A percentile compares a stretch with the other conserved stretches of the same genome.
phyloP scores from a whole-genome alignment of 768 basidiomycete species.

The Tricholomella constricta region DNA sequence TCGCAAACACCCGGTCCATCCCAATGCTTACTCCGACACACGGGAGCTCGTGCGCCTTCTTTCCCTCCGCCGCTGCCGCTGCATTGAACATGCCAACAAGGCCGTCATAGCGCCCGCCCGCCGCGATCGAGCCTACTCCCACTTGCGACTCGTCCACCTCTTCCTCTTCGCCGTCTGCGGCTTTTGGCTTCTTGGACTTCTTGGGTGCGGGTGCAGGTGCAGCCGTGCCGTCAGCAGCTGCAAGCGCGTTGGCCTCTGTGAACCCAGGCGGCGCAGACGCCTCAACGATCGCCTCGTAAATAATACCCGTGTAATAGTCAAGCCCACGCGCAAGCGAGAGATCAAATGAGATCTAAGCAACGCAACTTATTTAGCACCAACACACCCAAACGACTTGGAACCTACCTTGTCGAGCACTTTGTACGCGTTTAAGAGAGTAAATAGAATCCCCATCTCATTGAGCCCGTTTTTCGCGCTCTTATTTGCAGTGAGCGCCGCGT shows the following conservation, averaged over 20 bases:
- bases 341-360: slow-evolving; percentile 87
- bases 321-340: slow-evolving; percentile 96
- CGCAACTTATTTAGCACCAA: no score
- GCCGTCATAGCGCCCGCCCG: slow-evolving; percentile 94
- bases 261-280: slow-evolving; percentile 92
- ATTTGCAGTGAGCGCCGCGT: slow-evolving; percentile 68
- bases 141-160: slow-evolving; percentile 88
- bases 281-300: slow-evolving; percentile 94
- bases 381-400: not conserved
- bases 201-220: slow-evolving; percentile 32
- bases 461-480: slow-evolving; percentile 78
- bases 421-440: slow-evolving; percentile 81
- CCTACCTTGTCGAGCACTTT: slow-evolving; percentile 74
- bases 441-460: slow-evolving; percentile 83
- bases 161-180: slow-evolving; percentile 61
- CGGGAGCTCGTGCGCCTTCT: slow-evolving; percentile 66
- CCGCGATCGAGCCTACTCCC: slow-evolving; percentile 99
- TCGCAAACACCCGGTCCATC: slow-evolving; percentile 88
- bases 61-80: slow-evolving; percentile 75
- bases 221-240: slow-evolving; percentile 38
- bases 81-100: slow-evolving; percentile 92
- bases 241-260: slow-evolving; percentile 51
- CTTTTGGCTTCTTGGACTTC: slow-evolving; percentile 46
- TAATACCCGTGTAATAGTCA: slow-evolving; percentile 98
- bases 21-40: slow-evolving; percentile 95